These are phyloP conservation scores for Eimeria sp. DNA, from an alignment of 169 alveolate species.

Conservation along the genomic window DNA sequence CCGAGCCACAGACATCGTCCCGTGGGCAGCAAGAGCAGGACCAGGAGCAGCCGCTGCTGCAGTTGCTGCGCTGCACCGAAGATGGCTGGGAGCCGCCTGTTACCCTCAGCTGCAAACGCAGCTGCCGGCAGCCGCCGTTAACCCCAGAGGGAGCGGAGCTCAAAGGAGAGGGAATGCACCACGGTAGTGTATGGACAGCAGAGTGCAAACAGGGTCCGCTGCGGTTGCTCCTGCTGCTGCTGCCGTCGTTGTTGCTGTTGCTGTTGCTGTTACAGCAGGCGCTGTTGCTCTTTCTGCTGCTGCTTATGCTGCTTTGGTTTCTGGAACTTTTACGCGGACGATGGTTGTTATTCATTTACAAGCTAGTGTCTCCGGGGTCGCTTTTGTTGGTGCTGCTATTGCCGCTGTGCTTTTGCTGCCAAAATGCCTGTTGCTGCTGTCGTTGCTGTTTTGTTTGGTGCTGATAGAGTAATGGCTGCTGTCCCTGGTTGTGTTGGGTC, in stretches of 20 bases:
- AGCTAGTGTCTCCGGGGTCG: background rate
- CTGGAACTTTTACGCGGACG: background rate
- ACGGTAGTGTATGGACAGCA: slow-evolving; percentile 62
- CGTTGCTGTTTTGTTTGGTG: background rate
- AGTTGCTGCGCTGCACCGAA: slow-evolving; percentile 30
- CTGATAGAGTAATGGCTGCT: background rate
- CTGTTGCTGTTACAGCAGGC: background rate
- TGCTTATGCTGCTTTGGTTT: background rate
- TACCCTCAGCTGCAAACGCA: slow-evolving; percentile 31
- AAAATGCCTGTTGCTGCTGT: background rate
- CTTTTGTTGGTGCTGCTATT: background rate
- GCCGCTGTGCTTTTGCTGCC: background rate
- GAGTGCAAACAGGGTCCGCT: slow-evolving; percentile 26
- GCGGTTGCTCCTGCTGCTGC: slow-evolving; percentile 16
- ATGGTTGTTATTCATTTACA: background rate
- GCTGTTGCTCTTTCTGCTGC: background rate
- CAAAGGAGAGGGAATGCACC: slow-evolving; percentile 45
- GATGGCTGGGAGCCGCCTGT: slow-evolving; percentile 38
- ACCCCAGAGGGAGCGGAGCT: slow-evolving; percentile 28
- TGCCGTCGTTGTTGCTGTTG: background rate
- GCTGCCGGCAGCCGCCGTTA: slow-evolving; percentile 51
- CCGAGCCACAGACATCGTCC: background rate
- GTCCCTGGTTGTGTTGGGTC: background rate
- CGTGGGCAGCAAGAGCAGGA: background rate
- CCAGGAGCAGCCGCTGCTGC: background rate